phyloP scores from a whole-genome alignment of 768 basidiomycete genomes.

The Mycena metata region DNA sequence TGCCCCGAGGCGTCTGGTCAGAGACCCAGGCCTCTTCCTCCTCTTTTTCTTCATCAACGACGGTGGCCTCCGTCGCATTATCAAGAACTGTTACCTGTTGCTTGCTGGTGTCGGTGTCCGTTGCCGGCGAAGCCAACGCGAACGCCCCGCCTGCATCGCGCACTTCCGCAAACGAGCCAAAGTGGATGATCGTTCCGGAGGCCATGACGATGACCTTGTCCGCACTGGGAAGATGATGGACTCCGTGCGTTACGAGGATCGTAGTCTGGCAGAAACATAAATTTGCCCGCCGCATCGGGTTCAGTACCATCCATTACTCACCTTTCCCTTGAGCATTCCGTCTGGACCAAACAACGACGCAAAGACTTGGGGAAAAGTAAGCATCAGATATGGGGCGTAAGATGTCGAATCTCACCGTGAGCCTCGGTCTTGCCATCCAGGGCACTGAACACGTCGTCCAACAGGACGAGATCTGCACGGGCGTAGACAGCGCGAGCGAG shows the following conservation, averaged over 20 bases:
- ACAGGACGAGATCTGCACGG: conserved; percentile 25
- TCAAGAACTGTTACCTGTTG: not conserved
- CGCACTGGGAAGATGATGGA: conserved; percentile 31
- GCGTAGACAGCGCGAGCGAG: conserved; percentile 33
- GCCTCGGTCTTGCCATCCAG: conserved; percentile 32
- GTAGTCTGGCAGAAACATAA: conserved; percentile 17
- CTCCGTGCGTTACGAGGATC: conserved; percentile 32
- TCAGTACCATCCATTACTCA: not conserved
- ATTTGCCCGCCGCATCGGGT: not conserved
- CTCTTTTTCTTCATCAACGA: conserved; percentile 28
- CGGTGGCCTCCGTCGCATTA: conserved; percentile 13
- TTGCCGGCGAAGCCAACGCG: conserved; percentile 8
- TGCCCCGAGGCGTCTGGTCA: conserved; percentile 12
- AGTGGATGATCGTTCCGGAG: conserved; percentile 20
- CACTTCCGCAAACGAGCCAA: conserved; percentile 29
- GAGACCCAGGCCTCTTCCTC: conserved; percentile 19
- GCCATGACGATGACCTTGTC: conserved; percentile 33
- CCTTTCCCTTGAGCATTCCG: conserved; percentile 33
- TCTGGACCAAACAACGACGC: conserved; percentile 27
- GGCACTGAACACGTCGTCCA: conserved; percentile 35
- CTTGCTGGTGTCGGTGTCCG: not conserved
- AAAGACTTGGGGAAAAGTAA: conserved; percentile 19
- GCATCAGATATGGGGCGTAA: not conserved
- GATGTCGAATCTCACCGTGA: conserved; percentile 6
- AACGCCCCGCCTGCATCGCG: conserved; percentile 27